Evolutionary conservation across 139 green algal species (phyloP).

Genomic region (Diplosphaera chodatii): DNA sequence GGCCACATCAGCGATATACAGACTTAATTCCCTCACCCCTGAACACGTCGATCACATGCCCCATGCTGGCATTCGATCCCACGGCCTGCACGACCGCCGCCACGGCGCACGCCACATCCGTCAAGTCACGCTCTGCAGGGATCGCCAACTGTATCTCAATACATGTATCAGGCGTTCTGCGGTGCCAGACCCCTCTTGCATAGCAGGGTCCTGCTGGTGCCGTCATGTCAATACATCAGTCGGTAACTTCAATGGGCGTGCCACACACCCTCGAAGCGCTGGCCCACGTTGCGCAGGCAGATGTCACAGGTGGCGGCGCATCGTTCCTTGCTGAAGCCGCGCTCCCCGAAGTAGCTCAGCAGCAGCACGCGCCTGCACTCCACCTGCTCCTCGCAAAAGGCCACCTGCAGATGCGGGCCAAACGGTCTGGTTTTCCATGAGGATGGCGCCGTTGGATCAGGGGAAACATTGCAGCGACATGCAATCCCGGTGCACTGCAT

Average conservation of each 20-base stretch:
- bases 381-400: conserved; percentile 71
- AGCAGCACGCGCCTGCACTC: conserved; percentile 74
- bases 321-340: conserved; percentile 37
- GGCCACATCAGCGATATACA: too few species aligned
- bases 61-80: conserved; percentile 7
- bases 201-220: too few species aligned
- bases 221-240: too few species aligned
- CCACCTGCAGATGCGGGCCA: conserved; percentile 37
- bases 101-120: conserved; percentile 27
- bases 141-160: too few species aligned
- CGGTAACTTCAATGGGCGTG: too few species aligned
- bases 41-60: conserved; percentile 35
- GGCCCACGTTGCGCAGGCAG: conserved; percentile 32
- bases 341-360: conserved; percentile 81
- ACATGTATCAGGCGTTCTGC: too few species aligned
- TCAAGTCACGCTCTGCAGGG: conserved; percentile 44
- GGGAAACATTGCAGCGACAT: too few species aligned
- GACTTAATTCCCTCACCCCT: conserved; percentile 3
- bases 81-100: conserved; percentile 33
- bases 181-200: too few species aligned
- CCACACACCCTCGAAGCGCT: conserved; percentile 14
- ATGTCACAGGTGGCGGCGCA: conserved; percentile 74
- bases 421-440: too few species aligned
- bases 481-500: too few species aligned
- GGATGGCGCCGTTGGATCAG: too few species aligned